Conservation (phyloP, 116 monocot species). For the Zostera marina region DNA sequence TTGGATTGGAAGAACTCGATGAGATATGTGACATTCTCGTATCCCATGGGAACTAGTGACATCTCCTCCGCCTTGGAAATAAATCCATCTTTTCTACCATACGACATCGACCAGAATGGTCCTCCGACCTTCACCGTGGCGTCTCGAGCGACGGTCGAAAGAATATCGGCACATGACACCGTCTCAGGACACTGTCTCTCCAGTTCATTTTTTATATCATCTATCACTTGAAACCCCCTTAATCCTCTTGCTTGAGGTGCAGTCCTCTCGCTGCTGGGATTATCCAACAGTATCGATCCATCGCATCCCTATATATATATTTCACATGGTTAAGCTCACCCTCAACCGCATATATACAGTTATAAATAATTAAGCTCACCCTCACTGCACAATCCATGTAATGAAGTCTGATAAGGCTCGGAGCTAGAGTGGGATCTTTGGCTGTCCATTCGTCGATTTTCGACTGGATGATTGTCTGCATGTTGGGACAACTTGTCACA, state of each 20-base stretch:
- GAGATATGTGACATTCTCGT: conserved; percentile 64
- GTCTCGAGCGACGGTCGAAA: conserved; percentile 35
- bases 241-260: neutral
- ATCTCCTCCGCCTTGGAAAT: conserved; percentile 33
- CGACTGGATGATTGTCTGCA: conserved; percentile 1
- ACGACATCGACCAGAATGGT: conserved; percentile 51
- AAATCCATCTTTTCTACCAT: conserved; percentile 55
- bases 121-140: conserved; percentile 41
- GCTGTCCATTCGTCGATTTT: conserved; percentile 4
- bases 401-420: conserved; percentile 8
- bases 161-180: conserved; percentile 50
- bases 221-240: conserved; percentile 49
- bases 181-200: conserved; percentile 39
- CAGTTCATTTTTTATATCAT: conserved; percentile 39
- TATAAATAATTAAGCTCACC: neutral
- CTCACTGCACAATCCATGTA: conserved; percentile 7
- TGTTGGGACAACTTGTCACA: conserved; percentile 1
- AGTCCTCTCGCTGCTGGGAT: conserved; percentile 11
- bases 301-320: conserved; percentile 11
- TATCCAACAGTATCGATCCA: conserved; percentile 11
- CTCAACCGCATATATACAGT: neutral
- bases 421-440: conserved; percentile 8
- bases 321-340: neutral
- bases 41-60: conserved; percentile 35
- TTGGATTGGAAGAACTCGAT: conserved; percentile 67